Base-by-base conservation (phyloP, 202 grass and related monocot genomes). In the Dendrocalamus latiflorus region DNA sequence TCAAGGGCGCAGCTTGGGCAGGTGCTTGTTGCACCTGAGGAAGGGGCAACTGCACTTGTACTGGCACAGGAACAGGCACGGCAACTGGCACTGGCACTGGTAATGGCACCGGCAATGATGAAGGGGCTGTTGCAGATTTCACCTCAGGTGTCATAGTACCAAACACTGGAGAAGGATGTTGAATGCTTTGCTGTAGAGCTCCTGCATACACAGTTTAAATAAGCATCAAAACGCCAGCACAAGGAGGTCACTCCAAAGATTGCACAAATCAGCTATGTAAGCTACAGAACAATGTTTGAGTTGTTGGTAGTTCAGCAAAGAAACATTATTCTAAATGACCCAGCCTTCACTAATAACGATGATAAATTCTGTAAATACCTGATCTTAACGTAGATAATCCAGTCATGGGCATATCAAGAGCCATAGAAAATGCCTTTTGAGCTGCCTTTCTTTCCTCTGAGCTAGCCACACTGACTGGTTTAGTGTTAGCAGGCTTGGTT, bases 361-460 rank as follows among this genome's bases (percentile, higher is more conserved):
- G 50, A 47, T 65, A 50, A 79, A 75, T 65, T 68, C 22, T 75
- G 38, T 45, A 83, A 83, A 55, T 68, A 92, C 91, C 91, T 92
- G 68, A 58, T 90, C 77, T 84, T 74, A 44, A 9, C 25, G 20
- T 30, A 65, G 70, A 66, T 22, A 48, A 41, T 65, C 42, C 37
- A 51, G 43, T 75, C 18, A 84, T 55, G 64, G 87, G 84, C 79
- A 88, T 84, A 62, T 33, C 90, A 60, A 97, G 34, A 68, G 91
- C 91, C 76, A 93, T 56, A 20, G 84, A 84, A 78, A 93, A 77
- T 71, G 89, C 86, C 53, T 91, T 93, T 65, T 82, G 82, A 67
- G 85, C 63, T 77, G 87, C 81, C 77, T 76, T 76, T 68, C 80
- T 88, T 79, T 91, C 89, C 80, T 91, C 92, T 44, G 86, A 77